Evolutionary conservation across 2,329 filamentous ascomycete species (phyloP).

Genomic region (Xenoacremonium recifei): DNA sequence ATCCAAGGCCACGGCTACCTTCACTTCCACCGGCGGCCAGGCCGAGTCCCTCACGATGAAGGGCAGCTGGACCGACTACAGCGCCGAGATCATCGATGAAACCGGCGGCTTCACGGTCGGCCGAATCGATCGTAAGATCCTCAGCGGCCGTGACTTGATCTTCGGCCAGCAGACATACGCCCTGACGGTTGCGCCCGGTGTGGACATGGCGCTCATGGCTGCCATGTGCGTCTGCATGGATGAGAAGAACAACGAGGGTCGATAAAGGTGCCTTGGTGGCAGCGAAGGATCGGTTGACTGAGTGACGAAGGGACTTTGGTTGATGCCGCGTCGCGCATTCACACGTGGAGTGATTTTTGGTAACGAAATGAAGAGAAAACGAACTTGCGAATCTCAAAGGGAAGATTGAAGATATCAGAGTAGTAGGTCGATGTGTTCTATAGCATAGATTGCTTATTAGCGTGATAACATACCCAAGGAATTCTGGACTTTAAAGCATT

Average conservation of each 20-base stretch:
- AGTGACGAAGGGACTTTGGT: too few relatives aligned
- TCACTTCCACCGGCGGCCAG: conserved; percentile 47
- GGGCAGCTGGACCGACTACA: conserved; percentile 59
- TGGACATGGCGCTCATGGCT: conserved; percentile 64
- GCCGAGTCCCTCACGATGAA: conserved; percentile 53
- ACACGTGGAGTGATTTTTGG: too few relatives aligned
- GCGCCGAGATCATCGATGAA: conserved; percentile 56
- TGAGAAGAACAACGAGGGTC: conserved; percentile 52
- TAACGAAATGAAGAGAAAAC: too few relatives aligned
- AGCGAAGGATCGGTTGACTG: too few relatives aligned
- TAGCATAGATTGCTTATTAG: too few relatives aligned
- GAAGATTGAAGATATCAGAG: too few relatives aligned
- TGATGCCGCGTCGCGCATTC: too few relatives aligned
- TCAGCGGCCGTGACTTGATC: conserved; percentile 57
- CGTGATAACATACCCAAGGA: too few relatives aligned
- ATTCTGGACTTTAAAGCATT: too few relatives aligned
- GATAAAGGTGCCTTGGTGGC: not conserved
- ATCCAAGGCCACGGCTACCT: conserved; percentile 55
- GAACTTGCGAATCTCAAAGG: too few relatives aligned
- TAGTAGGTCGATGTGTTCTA: too few relatives aligned
- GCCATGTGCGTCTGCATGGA: conserved; percentile 69
- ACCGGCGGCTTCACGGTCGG: conserved; percentile 52
- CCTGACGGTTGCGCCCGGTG: conserved; percentile 60
- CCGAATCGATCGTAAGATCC: conserved; percentile 56
- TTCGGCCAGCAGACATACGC: conserved; percentile 65